These are phyloP conservation scores for Marasmius sp. DNA, from an alignment of 1,284 basidiomycete species.

Conservation along the genomic window DNA sequence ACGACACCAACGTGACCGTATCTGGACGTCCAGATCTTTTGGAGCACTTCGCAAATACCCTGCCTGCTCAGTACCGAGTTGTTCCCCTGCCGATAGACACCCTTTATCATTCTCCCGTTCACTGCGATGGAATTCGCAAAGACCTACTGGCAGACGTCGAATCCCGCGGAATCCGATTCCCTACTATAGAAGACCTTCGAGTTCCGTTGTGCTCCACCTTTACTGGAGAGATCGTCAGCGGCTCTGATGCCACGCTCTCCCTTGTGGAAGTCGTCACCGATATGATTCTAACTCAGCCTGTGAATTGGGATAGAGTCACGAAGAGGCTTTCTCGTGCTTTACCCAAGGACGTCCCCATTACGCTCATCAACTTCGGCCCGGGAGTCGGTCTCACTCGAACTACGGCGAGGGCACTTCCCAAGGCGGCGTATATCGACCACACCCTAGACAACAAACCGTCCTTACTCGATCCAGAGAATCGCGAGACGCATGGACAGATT, in stretches of 20 bases:
- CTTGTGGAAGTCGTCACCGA: slow-evolving; percentile 53
- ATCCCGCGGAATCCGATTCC: slow-evolving; percentile 48
- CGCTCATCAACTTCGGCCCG: slow-evolving; percentile 57
- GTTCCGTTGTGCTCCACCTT: slow-evolving; percentile 49
- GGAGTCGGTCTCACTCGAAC: slow-evolving; percentile 44
- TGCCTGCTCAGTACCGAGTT: slow-evolving; percentile 27
- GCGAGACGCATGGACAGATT: slow-evolving; percentile 36
- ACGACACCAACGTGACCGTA: slow-evolving; percentile 48
- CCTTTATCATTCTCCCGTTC: slow-evolving; percentile 53
- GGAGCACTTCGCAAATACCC: slow-evolving; percentile 33
- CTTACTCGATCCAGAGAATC: not conserved
- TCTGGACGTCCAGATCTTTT: slow-evolving; percentile 58
- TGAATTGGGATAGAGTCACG: slow-evolving; percentile 51
- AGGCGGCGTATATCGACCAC: slow-evolving; percentile 18
- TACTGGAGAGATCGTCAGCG: slow-evolving; percentile 39
- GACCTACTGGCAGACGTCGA: slow-evolving; percentile 45
- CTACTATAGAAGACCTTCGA: slow-evolving; percentile 41
- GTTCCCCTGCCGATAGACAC: slow-evolving; percentile 37
- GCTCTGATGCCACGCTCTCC: slow-evolving; percentile 23
- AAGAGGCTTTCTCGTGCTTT: slow-evolving; percentile 26
- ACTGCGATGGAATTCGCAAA: slow-evolving; percentile 30
- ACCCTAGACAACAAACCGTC: not conserved
- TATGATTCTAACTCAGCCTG: slow-evolving; percentile 55
- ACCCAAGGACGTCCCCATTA: slow-evolving; percentile 24
- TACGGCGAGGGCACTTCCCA: slow-evolving; percentile 36